These are phyloP conservation scores for Eremothecium cymbalariae DNA, from an alignment of 1,139 yeast genomes.

Conservation along the genomic window DNA sequence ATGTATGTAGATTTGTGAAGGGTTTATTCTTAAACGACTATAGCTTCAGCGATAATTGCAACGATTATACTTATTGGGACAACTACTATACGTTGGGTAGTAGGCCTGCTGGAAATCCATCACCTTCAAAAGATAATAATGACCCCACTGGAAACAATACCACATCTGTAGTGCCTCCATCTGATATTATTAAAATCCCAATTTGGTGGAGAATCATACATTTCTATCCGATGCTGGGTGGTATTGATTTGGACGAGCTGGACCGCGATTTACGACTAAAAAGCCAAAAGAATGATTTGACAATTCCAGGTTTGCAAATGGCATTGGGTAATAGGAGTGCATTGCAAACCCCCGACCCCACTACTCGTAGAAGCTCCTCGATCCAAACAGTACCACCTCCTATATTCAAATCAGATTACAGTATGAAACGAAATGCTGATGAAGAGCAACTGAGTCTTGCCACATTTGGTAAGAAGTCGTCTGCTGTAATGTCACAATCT, in stretches of 20 bases:
- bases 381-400: too few relatives aligned
- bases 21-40: constrained; percentile 16
- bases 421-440: too few relatives aligned
- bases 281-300: constrained; percentile 17
- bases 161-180: constrained; percentile 5
- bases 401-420: too few relatives aligned
- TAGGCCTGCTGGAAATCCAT: neutral
- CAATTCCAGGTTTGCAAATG: constrained; percentile 22
- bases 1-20: constrained; percentile 17
- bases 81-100: constrained; percentile 15
- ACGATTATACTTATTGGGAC: constrained; percentile 24
- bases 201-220: constrained; percentile 27
- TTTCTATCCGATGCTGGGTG: constrained; percentile 25
- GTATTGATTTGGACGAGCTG: constrained; percentile 29
- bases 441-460: too few relatives aligned
- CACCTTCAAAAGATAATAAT: neutral
- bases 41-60: constrained; percentile 23
- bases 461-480: too few relatives aligned
- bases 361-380: too few relatives aligned
- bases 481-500: too few relatives aligned
- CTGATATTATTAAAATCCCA: constrained; percentile 16
- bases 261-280: constrained; percentile 20
- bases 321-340: constrained; percentile 19
- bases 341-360: too few relatives aligned
- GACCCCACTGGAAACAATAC: neutral